These are phyloP conservation scores for bread wheat (Triticum aestivum) DNA, from an alignment of 176 grass and related monocot species.

Conservation along the genomic window DNA sequence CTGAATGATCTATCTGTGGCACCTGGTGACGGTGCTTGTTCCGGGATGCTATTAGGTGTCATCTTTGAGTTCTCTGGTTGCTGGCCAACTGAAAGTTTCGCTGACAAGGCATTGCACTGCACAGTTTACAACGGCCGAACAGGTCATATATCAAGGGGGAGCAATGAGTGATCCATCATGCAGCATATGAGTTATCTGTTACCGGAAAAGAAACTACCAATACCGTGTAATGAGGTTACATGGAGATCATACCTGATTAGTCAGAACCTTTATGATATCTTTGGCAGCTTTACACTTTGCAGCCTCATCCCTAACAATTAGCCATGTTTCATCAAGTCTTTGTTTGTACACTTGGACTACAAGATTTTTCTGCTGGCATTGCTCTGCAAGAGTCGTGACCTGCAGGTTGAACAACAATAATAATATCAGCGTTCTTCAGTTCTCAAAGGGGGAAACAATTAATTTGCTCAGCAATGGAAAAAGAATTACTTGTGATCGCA, in stretches of 20 bases:
- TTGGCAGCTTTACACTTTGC: conserved; percentile 82
- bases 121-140: conserved; percentile 14
- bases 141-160: conserved; percentile 2
- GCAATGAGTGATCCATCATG: background rate
- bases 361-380: conserved; percentile 64
- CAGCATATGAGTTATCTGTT: background rate
- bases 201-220: background rate
- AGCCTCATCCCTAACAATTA: conserved; percentile 79
- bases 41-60: background rate
- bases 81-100: conserved; percentile 35
- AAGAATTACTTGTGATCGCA: conserved; percentile 66
- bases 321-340: conserved; percentile 86
- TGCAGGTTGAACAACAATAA: conserved; percentile 34
- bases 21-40: conserved; percentile 2
- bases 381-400: conserved; percentile 52
- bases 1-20: conserved; percentile 1
- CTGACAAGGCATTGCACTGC: conserved; percentile 65
- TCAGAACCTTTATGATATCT: conserved; percentile 78
- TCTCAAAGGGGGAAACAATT: background rate
- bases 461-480: background rate
- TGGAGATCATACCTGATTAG: conserved; percentile 56
- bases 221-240: background rate
- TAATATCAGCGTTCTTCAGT: background rate
- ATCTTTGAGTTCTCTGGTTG: conserved; percentile 17
- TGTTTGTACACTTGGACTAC: conserved; percentile 65